Conservation (phyloP, 306 rosid species). For the Hylodesmum podocarpum region DNA sequence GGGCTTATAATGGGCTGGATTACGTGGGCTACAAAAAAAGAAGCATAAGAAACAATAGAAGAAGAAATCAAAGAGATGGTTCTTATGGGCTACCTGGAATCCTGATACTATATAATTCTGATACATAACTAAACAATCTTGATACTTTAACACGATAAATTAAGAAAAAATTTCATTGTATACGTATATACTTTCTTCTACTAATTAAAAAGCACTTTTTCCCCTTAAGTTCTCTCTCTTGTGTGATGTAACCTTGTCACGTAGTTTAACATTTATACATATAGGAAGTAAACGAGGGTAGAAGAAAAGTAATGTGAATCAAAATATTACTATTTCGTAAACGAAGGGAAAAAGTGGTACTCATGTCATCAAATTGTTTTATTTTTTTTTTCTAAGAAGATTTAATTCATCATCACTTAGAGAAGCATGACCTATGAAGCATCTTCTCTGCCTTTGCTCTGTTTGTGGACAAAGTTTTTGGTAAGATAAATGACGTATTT, state of each 20-base stretch:
- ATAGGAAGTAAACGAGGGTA: neutral
- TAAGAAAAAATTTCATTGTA: too few species aligned
- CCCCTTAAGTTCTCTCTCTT: neutral
- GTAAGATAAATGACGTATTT: slow-evolving; percentile 40
- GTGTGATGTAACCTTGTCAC: neutral
- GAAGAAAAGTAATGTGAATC: neutral
- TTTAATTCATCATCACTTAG: neutral
- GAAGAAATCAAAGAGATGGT: too few species aligned
- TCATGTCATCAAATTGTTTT: neutral
- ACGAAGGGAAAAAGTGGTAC: neutral
- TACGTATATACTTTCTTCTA: too few species aligned
- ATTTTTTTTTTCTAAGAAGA: neutral
- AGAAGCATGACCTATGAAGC: slow-evolving; percentile 15
- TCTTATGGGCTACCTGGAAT: too few species aligned
- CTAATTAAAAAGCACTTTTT: too few species aligned
- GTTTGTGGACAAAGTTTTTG: slow-evolving; percentile 36
- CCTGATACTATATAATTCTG: too few species aligned
- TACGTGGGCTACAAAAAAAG: too few species aligned
- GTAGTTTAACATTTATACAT: neutral
- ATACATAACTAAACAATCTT: too few species aligned
- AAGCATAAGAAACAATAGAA: too few species aligned
- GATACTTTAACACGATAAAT: too few species aligned
- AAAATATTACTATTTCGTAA: neutral
- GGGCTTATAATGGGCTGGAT: too few species aligned
- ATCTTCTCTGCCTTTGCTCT: slow-evolving; percentile 24